Evolutionary conservation across 805 yeast species (phyloP).

Genomic region (Saturnispora dispora): DNA sequence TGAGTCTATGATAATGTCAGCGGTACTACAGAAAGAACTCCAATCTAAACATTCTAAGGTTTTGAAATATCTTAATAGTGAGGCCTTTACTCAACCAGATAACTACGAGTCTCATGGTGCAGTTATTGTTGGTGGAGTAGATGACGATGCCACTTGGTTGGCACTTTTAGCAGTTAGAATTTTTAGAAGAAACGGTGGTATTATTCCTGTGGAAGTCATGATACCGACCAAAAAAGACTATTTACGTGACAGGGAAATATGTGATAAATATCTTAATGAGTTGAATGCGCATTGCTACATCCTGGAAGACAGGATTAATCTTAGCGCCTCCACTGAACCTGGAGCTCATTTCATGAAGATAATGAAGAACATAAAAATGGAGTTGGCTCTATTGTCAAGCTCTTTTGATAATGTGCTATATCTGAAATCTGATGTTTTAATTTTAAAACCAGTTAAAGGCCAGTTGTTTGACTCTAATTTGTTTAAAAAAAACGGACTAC

Average conservation of each 20-base stretch:
- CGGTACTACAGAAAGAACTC: constrained; percentile 5
- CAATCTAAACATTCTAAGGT: constrained; percentile 5
- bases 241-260: constrained; percentile 36
- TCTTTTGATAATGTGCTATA: constrained; percentile 38
- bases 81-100: neutral
- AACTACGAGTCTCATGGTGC: constrained; percentile 36
- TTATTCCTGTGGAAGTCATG: constrained; percentile 38
- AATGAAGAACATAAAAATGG: constrained; percentile 32
- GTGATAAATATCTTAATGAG: constrained; percentile 34
- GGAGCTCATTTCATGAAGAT: constrained; percentile 32
- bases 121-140: constrained; percentile 53
- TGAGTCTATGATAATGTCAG: constrained; percentile 4
- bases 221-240: constrained; percentile 34
- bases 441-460: constrained; percentile 32
- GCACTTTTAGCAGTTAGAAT: constrained; percentile 46
- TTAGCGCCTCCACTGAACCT: constrained; percentile 10
- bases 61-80: neutral
- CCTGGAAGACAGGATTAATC: constrained; percentile 42
- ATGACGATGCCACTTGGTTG: constrained; percentile 49
- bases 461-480: constrained; percentile 35
- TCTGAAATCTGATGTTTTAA: constrained; percentile 38
- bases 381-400: constrained; percentile 34
- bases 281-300: constrained; percentile 53
- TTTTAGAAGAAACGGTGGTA: constrained; percentile 38
- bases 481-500: constrained; percentile 42